A percentile compares a stretch with the other conserved stretches of the same genome.
phyloP scores from a whole-genome alignment of 2,329 filamentous ascomycete genomes.

The Allantophomopsis cytisporea region DNA sequence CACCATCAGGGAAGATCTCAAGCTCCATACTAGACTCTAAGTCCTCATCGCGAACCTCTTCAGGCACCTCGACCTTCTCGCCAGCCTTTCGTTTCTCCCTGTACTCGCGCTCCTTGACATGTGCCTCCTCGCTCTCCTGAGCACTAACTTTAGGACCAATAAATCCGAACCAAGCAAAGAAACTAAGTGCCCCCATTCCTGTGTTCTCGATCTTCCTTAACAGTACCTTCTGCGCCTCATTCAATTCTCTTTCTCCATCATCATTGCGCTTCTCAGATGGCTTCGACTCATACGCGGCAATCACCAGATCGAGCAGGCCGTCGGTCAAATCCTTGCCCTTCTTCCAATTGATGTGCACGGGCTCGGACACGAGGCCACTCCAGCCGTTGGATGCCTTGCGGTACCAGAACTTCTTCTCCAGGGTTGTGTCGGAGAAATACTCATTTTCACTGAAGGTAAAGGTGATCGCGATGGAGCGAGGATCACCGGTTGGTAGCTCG shows the following conservation, averaged over 20 bases:
- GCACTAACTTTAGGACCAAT: conserved; percentile 54
- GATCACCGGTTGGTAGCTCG: conserved; percentile 66
- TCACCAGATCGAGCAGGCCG: conserved; percentile 63
- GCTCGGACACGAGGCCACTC: conserved; percentile 74
- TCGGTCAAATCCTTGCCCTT: conserved; percentile 70
- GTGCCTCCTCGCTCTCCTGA: conserved; percentile 54
- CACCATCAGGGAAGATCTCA: conserved; percentile 81
- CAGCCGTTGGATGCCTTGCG: conserved; percentile 55
- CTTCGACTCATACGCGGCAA: conserved; percentile 53
- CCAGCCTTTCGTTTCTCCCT: conserved; percentile 27
- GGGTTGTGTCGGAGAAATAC: conserved; percentile 60
- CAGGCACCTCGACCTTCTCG: conserved; percentile 24
- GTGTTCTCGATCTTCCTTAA: conserved; percentile 37
- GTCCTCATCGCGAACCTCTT: conserved; percentile 27
- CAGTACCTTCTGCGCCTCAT: conserved; percentile 37
- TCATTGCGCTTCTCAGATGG: conserved; percentile 20
- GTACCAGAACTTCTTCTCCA: conserved; percentile 92
- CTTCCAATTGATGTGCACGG: conserved; percentile 82
- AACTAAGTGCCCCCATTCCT: conserved; percentile 55
- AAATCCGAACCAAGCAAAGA: conserved; percentile 86
- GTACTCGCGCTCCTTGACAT: conserved; percentile 44
- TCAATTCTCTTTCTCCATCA: conserved; percentile 29
- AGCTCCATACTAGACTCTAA: conserved; percentile 47
- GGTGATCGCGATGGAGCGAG: conserved; percentile 63
- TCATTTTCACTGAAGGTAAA: conserved; percentile 75